phyloP scores from a whole-genome alignment of 139 green algal species.

The Chlorella sp. region DNA sequence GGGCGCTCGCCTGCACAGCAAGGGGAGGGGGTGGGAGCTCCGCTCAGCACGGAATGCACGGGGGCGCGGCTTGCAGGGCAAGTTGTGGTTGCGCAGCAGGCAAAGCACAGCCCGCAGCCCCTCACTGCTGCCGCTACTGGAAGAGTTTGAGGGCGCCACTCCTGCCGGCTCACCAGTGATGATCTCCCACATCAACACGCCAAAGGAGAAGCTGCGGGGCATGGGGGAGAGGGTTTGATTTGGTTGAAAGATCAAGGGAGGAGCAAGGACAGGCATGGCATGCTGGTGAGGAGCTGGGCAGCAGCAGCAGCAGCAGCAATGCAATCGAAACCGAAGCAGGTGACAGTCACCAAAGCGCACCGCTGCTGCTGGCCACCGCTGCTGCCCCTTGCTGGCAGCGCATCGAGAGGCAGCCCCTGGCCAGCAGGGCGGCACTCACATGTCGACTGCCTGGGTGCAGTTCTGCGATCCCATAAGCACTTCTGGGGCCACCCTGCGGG shows the following conservation, averaged over 20 bases:
- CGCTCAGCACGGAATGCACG: neutral
- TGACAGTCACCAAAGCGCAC: too few species aligned
- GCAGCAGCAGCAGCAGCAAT: too few species aligned
- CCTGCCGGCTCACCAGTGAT: neutral
- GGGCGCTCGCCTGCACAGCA: constrained; percentile 7
- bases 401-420: too few species aligned
- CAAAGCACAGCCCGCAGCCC: neutral
- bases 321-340: too few species aligned
- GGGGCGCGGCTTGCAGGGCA: neutral
- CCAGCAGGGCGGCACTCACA: neutral
- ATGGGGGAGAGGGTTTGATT: neutral
- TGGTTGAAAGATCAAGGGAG: too few species aligned
- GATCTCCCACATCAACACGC: constrained; percentile 3
- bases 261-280: neutral
- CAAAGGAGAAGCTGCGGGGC: neutral
- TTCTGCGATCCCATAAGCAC: neutral
- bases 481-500: neutral
- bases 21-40: neutral
- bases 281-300: neutral
- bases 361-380: too few species aligned
- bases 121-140: neutral
- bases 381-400: neutral
- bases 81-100: neutral
- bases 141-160: neutral
- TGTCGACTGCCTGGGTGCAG: constrained; percentile 4